A percentile compares a stretch with the other conserved stretches of the same genome.
Evolutionary conservation across 352 stramenopile species (phyloP).

Genomic region (Phytophthora quininea): DNA sequence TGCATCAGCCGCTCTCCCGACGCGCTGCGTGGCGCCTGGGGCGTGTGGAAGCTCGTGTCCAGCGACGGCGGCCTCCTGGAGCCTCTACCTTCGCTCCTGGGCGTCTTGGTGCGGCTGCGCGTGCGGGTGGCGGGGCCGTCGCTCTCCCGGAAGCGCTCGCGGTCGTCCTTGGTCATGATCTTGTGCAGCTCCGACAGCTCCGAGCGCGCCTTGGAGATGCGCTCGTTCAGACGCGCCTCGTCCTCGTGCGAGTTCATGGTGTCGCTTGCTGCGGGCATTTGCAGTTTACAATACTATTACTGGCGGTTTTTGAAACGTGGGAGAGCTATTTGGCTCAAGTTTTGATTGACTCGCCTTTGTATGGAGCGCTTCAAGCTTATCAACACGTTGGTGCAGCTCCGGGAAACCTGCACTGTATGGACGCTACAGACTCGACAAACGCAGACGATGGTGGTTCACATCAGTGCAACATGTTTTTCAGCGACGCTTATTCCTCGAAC

Average conservation of each 20-base stretch:
- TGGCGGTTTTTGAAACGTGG: background rate
- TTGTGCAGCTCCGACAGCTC: slow-evolving; percentile 61
- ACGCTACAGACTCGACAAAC: no score
- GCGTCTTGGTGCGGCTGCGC: slow-evolving; percentile 23
- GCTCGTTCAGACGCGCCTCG: slow-evolving; percentile 56
- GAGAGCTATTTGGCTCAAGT: background rate
- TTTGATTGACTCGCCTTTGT: background rate
- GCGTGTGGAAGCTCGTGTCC: slow-evolving; percentile 38
- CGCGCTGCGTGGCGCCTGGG: slow-evolving; percentile 36
- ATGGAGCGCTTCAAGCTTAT: background rate
- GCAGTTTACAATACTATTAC: background rate
- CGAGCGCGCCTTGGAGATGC: slow-evolving; percentile 57
- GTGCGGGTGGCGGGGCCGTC: slow-evolving; percentile 36
- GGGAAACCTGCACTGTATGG: no score
- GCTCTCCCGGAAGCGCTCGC: slow-evolving; percentile 23
- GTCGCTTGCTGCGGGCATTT: slow-evolving; percentile 32
- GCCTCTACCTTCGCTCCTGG: slow-evolving; percentile 7
- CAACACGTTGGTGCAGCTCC: no score
- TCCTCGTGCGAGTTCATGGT: slow-evolving; percentile 40
- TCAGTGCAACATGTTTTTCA: background rate
- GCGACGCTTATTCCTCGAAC: slow-evolving; percentile 23
- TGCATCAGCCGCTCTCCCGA: slow-evolving; percentile 56
- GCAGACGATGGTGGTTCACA: background rate
- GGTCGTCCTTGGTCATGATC: slow-evolving; percentile 45
- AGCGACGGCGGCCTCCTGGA: slow-evolving; percentile 8